These are phyloP conservation scores for Mycena polygramma DNA, from an alignment of 768 basidiomycete species.

Conservation along the genomic window DNA sequence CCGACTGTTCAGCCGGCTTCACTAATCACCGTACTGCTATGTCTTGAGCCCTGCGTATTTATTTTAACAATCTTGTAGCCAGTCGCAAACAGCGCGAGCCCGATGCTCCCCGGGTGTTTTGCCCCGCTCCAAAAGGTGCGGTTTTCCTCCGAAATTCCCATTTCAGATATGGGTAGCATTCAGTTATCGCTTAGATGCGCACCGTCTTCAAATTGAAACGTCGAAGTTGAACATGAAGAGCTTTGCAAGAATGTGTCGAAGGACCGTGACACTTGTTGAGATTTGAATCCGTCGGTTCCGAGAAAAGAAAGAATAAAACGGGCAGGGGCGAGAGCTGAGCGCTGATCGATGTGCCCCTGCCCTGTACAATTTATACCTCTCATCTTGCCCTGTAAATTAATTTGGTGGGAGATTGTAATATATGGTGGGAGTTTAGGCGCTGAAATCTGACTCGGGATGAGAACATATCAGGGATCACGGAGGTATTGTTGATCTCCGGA, in stretches of 20 bases:
- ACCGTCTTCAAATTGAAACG: too few relatives aligned
- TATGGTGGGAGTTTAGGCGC: slow-evolving; percentile 20
- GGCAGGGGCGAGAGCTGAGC: not conserved
- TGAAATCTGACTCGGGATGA: slow-evolving; percentile 23
- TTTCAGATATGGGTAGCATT: too few relatives aligned
- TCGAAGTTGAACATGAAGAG: too few relatives aligned
- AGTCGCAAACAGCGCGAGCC: too few relatives aligned
- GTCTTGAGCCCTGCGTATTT: too few relatives aligned
- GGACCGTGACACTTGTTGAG: too few relatives aligned
- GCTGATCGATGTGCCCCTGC: not conserved
- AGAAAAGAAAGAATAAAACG: not conserved
- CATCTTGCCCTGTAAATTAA: not conserved
- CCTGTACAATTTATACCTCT: slow-evolving; percentile 16
- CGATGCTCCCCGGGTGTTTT: not conserved
- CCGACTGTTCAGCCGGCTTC: not conserved
- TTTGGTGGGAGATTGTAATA: slow-evolving; percentile 19
- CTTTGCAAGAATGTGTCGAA: too few relatives aligned
- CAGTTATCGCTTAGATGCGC: too few relatives aligned
- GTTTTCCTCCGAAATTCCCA: too few relatives aligned
- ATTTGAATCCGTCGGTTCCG: not conserved
- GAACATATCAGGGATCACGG: slow-evolving; percentile 19
- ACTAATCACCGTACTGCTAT: not conserved
- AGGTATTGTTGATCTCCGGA: slow-evolving; percentile 5
- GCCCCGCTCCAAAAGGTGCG: not conserved
- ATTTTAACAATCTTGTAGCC: not conserved